These are phyloP conservation scores for Exophiala dermatitidis DNA, from an alignment of 2,329 filamentous ascomycete genomes.

Conservation along the genomic window DNA sequence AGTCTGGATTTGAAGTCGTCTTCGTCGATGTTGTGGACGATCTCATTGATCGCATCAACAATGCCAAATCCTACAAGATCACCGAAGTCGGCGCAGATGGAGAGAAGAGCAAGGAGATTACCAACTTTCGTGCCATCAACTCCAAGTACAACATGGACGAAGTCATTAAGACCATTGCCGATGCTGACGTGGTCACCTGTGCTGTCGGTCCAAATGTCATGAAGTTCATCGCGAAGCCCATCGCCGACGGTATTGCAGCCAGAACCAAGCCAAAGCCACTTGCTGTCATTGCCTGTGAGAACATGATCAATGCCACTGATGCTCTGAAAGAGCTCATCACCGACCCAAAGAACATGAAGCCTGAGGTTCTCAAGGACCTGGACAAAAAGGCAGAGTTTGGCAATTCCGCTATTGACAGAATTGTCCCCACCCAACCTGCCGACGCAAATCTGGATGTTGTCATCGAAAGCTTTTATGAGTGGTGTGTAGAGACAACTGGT, in stretches of 20 bases:
- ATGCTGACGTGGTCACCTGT: slow-evolving; percentile 87
- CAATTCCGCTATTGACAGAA: slow-evolving; percentile 97
- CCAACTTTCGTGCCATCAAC: slow-evolving; percentile 96
- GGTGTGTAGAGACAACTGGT: slow-evolving; percentile 85
- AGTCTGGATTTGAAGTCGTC: slow-evolving; percentile 90
- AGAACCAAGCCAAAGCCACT: slow-evolving; percentile 62
- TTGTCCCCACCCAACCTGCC: slow-evolving; percentile 82
- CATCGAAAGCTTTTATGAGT: slow-evolving; percentile 98
- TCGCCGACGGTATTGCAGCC: slow-evolving; percentile 84
- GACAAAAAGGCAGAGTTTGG: slow-evolving; percentile 75
- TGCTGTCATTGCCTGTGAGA: slow-evolving; percentile 95
- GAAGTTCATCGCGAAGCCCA: slow-evolving; percentile 90
- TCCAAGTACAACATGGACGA: slow-evolving; percentile 76
- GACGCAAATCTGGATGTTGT: slow-evolving; percentile 80
- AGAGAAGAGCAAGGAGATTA: slow-evolving; percentile 72
- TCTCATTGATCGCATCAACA: slow-evolving; percentile 73
- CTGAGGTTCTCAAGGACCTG: slow-evolving; percentile 50
- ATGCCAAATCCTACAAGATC: slow-evolving; percentile 72
- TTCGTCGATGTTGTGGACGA: slow-evolving; percentile 89
- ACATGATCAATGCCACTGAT: slow-evolving; percentile 90
- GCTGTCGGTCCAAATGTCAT: slow-evolving; percentile 94
- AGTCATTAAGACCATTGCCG: slow-evolving; percentile 75
- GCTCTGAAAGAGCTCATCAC: slow-evolving; percentile 77
- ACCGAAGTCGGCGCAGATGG: slow-evolving; percentile 85
- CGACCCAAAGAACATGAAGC: slow-evolving; percentile 62